Evolutionary conservation across 305 asterid species (phyloP).

Genomic region (Coffea humblotiana): DNA sequence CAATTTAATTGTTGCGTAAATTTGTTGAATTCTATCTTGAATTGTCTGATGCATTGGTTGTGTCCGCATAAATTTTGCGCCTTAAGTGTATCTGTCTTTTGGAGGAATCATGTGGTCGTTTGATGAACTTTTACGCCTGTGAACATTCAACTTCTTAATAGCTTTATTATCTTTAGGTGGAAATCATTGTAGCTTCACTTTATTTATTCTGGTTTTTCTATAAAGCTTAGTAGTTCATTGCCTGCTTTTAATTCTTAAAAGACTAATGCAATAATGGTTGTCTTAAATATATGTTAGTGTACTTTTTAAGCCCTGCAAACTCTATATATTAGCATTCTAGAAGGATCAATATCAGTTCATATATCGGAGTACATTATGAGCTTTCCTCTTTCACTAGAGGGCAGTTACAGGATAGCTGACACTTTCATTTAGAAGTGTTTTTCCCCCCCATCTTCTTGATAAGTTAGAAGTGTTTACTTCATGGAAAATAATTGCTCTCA

Average conservation of each 20-base stretch:
- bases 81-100: neutral
- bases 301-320: neutral
- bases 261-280: neutral
- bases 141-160: neutral
- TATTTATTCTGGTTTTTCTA: neutral
- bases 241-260: neutral
- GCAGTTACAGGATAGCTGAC: neutral
- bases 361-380: neutral
- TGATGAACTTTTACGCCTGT: neutral
- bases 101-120: neutral
- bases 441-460: neutral
- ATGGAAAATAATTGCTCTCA: neutral
- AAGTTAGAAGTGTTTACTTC: neutral
- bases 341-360: neutral
- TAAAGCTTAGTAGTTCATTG: neutral
- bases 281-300: neutral
- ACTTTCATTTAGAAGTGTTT: neutral
- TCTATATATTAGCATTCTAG: neutral
- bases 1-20: conserved; percentile 6
- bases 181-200: neutral
- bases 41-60: conserved; percentile 2
- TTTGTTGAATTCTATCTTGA: conserved; percentile 3
- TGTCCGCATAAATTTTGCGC: neutral
- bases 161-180: neutral
- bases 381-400: neutral